Evolutionary conservation across 2,329 filamentous ascomycete genomes (phyloP).

Genomic region (Xylaria hypoxylon): DNA sequence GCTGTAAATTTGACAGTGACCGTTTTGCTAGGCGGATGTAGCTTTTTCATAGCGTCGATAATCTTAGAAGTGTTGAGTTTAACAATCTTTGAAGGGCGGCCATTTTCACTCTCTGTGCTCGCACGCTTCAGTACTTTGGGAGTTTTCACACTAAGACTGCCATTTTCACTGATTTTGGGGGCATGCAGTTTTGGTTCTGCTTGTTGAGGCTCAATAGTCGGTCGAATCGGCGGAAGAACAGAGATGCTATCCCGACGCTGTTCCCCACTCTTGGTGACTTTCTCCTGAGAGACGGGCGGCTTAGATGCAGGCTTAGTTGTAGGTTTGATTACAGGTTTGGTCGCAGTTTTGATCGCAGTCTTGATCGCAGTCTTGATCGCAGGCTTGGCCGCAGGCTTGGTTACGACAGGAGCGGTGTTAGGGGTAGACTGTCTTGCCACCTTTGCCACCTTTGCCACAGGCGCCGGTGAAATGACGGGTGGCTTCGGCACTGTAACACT

Average conservation of each 20-base stretch:
- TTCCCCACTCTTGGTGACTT: slow-evolving; percentile 33
- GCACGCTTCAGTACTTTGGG: slow-evolving; percentile 45
- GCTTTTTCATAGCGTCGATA: slow-evolving; percentile 37
- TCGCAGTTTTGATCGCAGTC: slow-evolving; percentile 4
- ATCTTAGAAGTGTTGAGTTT: slow-evolving; percentile 50
- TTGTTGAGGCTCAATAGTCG: slow-evolving; percentile 46
- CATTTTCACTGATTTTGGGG: slow-evolving; percentile 43
- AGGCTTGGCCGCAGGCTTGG: slow-evolving; percentile 21
- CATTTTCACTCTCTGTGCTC: slow-evolving; percentile 47
- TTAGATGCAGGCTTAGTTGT: slow-evolving; percentile 17
- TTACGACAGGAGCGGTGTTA: slow-evolving; percentile 6
- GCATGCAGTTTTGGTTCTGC: slow-evolving; percentile 40
- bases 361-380: slow-evolving; percentile 17
- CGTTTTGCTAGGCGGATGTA: slow-evolving; percentile 40
- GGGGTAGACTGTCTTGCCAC: slow-evolving; percentile 34
- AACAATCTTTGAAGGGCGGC: slow-evolving; percentile 50
- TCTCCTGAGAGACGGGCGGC: slow-evolving; percentile 36
- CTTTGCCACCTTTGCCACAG: slow-evolving; percentile 29
- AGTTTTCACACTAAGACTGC: slow-evolving; percentile 36
- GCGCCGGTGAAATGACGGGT: slow-evolving; percentile 27
- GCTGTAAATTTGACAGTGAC: slow-evolving; percentile 48
- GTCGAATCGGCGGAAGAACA: slow-evolving; percentile 46
- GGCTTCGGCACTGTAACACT: slow-evolving; percentile 38
- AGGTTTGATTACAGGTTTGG: slow-evolving; percentile 16
- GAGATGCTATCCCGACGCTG: slow-evolving; percentile 48